Evolutionary conservation across 1,139 yeast genomes (phyloP), one percentile per base, ranked within the genome.

Genomic region (Yamadazyma triangularis): DNA sequence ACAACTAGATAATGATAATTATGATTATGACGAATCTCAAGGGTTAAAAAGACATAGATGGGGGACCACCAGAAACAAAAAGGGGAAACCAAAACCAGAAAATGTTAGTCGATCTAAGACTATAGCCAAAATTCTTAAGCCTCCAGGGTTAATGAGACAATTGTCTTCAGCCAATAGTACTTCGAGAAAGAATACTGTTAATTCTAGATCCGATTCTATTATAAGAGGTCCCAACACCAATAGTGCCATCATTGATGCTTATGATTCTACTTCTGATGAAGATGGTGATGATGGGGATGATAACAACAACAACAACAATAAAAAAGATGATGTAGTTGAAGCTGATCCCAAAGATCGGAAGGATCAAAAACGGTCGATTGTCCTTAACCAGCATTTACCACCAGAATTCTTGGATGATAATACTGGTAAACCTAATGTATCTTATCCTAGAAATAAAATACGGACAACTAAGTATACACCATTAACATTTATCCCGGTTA

Each of bases 41-140:
- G 48, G 62, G 4, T 79, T 79, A 78, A 78, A 82, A 47, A 73
- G 94, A 47, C 74, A 79, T 46, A 71, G 96, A 58, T 84, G 95
- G 95, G 96, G 96, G 35, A 87, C 96, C 7, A 85, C 82, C 39
- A 71, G 95, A 44, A 77, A 79, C 47, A 79, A 78, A 40, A 73
- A 77, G 41, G 94, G 94, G n/a, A 66, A 72, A 29, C 87, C 88
- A 4, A 56, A 58, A 24, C 53, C 52, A 37, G 71, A 64, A 33
- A 63, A 61, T 22, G 61, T 73, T 15, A 55, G 58, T 18, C 53
- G 81, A 35, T 62, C 70, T 19, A 71, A 62, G 41, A 73, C 81
- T 1, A 50, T 75, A 27, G 60, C 52, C 34, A 52, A 56, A 13
- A 47, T 65, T 22, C 49, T 65, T 24, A 42, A 36, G 12, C 47